These are phyloP conservation scores for Litsea cubeba DNA, from an alignment of 164 flowering plant species.

Conservation along the genomic window DNA sequence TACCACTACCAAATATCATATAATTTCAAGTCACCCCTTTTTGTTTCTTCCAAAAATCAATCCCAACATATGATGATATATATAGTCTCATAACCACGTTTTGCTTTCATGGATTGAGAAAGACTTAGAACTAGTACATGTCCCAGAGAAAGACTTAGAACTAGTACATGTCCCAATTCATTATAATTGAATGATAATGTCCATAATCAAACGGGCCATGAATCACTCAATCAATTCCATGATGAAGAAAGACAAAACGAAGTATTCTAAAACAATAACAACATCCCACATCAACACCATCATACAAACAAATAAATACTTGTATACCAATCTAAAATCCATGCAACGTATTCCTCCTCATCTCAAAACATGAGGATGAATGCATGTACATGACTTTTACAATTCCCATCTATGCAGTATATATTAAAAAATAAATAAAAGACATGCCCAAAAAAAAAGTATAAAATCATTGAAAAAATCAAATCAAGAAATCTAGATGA, in stretches of 20 bases:
- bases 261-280: too few relatives aligned
- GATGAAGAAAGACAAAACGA: neutral
- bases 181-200: too few relatives aligned
- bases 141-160: too few relatives aligned
- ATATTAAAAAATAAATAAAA: too few relatives aligned
- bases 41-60: too few relatives aligned
- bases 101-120: too few relatives aligned
- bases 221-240: neutral
- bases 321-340: neutral
- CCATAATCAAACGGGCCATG: neutral
- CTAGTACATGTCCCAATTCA: too few relatives aligned
- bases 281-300: neutral
- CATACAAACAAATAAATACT: neutral
- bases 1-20: too few relatives aligned
- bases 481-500: neutral
- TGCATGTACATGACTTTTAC: neutral
- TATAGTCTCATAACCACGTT: too few relatives aligned
- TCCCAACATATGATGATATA: too few relatives aligned
- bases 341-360: neutral
- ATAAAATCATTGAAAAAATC: neutral
- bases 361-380: neutral
- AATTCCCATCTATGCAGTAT: neutral
- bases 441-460: neutral
- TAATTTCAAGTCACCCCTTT: too few relatives aligned
- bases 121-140: too few relatives aligned